Percentiles rank a stretch among this genome's conserved stretches.
phyloP scores from a whole-genome alignment of 169 alveolate genomes.

The Plasmodium gaboni region DNA sequence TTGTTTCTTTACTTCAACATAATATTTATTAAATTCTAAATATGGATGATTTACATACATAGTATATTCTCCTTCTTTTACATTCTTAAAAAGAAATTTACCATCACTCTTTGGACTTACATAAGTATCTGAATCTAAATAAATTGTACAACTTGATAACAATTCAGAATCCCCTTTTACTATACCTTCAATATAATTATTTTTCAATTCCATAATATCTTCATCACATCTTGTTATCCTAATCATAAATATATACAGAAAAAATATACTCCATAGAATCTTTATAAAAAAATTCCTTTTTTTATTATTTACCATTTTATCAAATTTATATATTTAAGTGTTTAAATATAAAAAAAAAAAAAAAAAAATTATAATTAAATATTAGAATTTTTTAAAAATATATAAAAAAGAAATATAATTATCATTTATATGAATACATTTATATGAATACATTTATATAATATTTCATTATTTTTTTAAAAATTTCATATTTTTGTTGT shows the following conservation, averaged over 20 bases:
- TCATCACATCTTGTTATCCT: conserved; percentile 14
- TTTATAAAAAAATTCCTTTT: no score
- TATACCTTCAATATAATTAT: conserved; percentile 71
- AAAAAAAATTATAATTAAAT: background rate
- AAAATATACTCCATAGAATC: background rate
- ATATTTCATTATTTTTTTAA: no score
- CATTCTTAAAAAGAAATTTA: conserved; percentile 60
- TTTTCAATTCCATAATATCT: conserved; percentile 49
- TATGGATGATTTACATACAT: conserved; percentile 74
- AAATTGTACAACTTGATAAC: conserved; percentile 49
- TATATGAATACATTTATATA: no score
- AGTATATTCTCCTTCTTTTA: conserved; percentile 66
- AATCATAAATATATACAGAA: conserved; percentile 12
- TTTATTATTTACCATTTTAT: no score
- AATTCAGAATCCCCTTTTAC: conserved; percentile 18
- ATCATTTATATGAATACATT: no score
- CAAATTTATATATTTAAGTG: no score
- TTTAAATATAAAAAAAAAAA: background rate
- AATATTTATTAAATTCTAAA: conserved; percentile 54
- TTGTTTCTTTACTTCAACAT: conserved; percentile 63
- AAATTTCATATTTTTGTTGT: no score
- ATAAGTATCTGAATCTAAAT: conserved; percentile 67
- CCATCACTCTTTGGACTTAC: conserved; percentile 63
- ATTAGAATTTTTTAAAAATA: no score
- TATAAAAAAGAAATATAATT: no score